Evolutionary conservation across 202 grass and related monocot species (phyloP).

Genomic region (Dendrocalamus latiflorus): DNA sequence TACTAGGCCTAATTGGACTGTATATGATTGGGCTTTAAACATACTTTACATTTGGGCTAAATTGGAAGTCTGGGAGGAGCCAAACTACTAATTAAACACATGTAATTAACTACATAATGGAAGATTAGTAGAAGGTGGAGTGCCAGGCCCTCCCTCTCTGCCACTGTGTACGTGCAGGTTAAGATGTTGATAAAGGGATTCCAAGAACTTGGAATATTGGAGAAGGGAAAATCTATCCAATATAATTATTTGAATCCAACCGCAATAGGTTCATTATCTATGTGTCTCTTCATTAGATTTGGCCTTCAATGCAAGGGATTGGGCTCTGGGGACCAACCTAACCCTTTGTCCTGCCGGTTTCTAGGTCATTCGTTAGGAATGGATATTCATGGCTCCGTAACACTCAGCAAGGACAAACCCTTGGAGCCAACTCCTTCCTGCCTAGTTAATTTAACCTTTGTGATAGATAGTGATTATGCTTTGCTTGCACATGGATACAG

Average conservation of each 20-base stretch:
- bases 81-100: no score
- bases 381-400: conserved; percentile 79
- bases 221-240: conserved; percentile 47
- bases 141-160: no score
- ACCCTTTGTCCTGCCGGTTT: neutral
- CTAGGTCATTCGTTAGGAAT: conserved; percentile 92
- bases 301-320: conserved; percentile 24
- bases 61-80: no score
- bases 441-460: neutral
- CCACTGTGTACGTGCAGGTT: conserved; percentile 46
- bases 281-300: conserved; percentile 8
- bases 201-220: conserved; percentile 75
- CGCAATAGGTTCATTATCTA: conserved; percentile 52
- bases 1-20: no score
- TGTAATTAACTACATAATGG: no score
- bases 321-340: neutral
- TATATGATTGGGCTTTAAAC: no score
- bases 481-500: neutral
- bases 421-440: conserved; percentile 41
- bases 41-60: no score
- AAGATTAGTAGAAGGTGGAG: no score
- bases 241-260: conserved; percentile 96
- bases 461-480: neutral
- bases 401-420: conserved; percentile 34
- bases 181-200: conserved; percentile 77